Percentiles rank a stretch among this genome's conserved stretches.
These are phyloP conservation scores for Solanum rostratum DNA, from an alignment of 257 asterid species.

Conservation along the genomic window DNA sequence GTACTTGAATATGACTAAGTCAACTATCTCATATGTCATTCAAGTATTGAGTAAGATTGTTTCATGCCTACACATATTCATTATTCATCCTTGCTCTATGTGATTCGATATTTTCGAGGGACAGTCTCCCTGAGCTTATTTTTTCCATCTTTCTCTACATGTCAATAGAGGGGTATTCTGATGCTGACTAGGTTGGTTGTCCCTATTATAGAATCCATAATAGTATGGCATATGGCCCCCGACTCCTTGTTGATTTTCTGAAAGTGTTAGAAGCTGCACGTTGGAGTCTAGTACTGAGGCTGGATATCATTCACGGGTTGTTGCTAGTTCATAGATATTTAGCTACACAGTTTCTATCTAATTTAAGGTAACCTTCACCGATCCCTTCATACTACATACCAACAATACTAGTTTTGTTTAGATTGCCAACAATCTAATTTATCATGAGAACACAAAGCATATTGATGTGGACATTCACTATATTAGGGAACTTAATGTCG, in stretches of 20 bases:
- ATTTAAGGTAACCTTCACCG: too few relatives aligned
- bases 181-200: not conserved
- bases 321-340: too few relatives aligned
- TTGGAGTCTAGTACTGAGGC: too few relatives aligned
- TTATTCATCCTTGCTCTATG: not conserved
- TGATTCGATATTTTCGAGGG: not conserved
- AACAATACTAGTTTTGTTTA: not conserved
- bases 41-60: not conserved
- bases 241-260: not conserved
- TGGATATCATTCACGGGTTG: not conserved
- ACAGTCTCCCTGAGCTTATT: not conserved
- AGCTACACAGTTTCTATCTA: not conserved
- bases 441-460: not conserved
- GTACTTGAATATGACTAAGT: too few relatives aligned
- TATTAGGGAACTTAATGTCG: not conserved
- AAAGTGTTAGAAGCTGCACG: too few relatives aligned
- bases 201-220: too few relatives aligned
- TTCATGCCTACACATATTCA: not conserved
- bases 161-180: not conserved
- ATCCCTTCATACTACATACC: too few relatives aligned
- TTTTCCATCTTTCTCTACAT: too few relatives aligned
- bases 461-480: not conserved
- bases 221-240: not conserved
- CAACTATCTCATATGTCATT: too few relatives aligned
- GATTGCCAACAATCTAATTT: not conserved